phyloP scores from a whole-genome alignment of 306 rosid genomes.

The Inga oerstediana region DNA sequence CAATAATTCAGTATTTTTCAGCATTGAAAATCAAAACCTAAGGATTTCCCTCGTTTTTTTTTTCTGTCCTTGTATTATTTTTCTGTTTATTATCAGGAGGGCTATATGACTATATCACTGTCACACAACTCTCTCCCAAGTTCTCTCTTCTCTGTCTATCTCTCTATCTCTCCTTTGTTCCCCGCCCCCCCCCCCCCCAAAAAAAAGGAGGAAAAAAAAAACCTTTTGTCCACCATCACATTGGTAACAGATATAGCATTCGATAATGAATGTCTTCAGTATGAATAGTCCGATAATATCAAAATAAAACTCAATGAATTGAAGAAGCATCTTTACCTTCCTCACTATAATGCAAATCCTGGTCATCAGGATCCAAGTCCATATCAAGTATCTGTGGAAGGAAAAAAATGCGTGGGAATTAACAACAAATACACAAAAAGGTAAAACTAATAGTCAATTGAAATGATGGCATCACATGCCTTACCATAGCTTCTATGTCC shows the following conservation, averaged over 20 bases:
- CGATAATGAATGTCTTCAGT: neutral
- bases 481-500: conserved; percentile 96
- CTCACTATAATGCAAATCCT: conserved; percentile 53
- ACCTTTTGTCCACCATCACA: neutral
- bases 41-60: neutral
- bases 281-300: neutral
- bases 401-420: conserved; percentile 7
- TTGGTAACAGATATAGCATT: neutral
- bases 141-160: neutral
- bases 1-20: neutral
- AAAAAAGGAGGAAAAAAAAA: no score
- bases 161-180: neutral
- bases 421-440: conserved; percentile 16
- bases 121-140: neutral
- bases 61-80: neutral
- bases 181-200: neutral
- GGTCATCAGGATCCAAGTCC: conserved; percentile 94
- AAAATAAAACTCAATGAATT: conserved; percentile 2
- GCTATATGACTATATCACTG: neutral
- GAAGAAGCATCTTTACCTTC: conserved; percentile 60
- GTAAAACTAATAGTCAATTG: conserved; percentile 25
- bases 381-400: conserved; percentile 83
- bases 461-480: conserved; percentile 20
- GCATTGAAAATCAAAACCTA: neutral
- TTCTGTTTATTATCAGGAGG: neutral